phyloP scores from a whole-genome alignment of 1,284 basidiomycete genomes.

The Austropuccinia psidii region DNA sequence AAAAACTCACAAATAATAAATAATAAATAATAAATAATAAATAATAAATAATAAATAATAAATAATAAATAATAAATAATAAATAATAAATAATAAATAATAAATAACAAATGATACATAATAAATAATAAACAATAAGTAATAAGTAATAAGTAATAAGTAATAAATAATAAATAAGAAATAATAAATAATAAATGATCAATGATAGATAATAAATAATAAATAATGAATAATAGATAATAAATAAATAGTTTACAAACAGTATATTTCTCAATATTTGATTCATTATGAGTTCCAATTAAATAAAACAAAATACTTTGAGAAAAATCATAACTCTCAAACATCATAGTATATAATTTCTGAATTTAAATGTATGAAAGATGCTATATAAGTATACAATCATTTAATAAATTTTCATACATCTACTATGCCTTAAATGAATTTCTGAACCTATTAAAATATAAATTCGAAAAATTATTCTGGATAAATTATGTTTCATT shows the following conservation, averaged over 20 bases:
- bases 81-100: conserved; percentile 2
- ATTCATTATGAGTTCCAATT: not conserved
- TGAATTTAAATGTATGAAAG: no score
- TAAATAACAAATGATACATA: not conserved
- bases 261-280: not conserved
- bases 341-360: no score
- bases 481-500: no score
- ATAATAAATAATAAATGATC: not conserved
- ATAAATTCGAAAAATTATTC: no score
- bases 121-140: not conserved
- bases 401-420: no score
- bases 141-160: not conserved
- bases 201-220: not conserved
- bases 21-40: not conserved
- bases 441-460: no score
- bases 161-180: not conserved
- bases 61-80: not conserved
- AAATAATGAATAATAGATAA: not conserved
- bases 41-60: not conserved
- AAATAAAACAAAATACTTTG: no score
- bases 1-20: not conserved
- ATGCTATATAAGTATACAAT: no score
- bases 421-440: no score
- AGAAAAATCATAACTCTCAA: no score
- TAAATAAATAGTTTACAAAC: not conserved